A percentile compares a stretch with the other conserved stretches of the same genome.
phyloP scores from a whole-genome alignment of 2,329 filamentous ascomycete species.

The Sporothrix pallida region DNA sequence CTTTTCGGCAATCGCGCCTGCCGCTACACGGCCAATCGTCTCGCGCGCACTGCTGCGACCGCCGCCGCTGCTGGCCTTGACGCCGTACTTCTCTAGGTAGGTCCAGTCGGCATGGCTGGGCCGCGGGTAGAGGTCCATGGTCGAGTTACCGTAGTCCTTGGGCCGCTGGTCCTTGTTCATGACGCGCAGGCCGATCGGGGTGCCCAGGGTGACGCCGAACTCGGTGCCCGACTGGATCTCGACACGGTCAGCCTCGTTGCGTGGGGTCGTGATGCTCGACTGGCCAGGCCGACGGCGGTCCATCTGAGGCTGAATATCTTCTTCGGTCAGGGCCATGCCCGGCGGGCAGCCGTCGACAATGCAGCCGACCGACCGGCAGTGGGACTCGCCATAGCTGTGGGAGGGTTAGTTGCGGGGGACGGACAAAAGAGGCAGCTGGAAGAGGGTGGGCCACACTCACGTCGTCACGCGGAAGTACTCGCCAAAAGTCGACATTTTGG shows the following conservation, averaged over 20 bases:
- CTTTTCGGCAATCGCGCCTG: conserved; percentile 91
- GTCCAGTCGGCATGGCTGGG: conserved; percentile 96
- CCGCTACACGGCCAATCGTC: conserved; percentile 91
- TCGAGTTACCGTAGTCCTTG: conserved; percentile 86
- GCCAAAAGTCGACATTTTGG: conserved; percentile 84
- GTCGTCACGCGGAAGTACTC: conserved; percentile 81
- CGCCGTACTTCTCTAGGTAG: conserved; percentile 95
- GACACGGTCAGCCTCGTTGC: conserved; percentile 89
- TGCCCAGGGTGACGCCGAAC: conserved; percentile 86
- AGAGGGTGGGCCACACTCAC: conserved; percentile 54
- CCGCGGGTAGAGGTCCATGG: conserved; percentile 89
- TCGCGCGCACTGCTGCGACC: conserved; percentile 91
- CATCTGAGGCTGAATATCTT: conserved; percentile 93
- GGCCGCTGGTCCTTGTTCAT: conserved; percentile 92
- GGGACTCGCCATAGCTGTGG: conserved; percentile 59
- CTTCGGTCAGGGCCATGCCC: conserved; percentile 81
- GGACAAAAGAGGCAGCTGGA: neutral
- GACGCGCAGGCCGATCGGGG: conserved; percentile 86
- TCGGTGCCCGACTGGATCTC: conserved; percentile 93
- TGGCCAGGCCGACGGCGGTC: conserved; percentile 89
- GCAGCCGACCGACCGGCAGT: conserved; percentile 90
- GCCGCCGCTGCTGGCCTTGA: conserved; percentile 88
- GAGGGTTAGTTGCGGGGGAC: conserved; percentile 32
- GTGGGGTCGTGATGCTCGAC: conserved; percentile 85
- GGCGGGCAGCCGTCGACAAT: conserved; percentile 94